These are phyloP conservation scores for Beauveria caledonica DNA, from an alignment of 2,329 filamentous ascomycete genomes.

Conservation along the genomic window DNA sequence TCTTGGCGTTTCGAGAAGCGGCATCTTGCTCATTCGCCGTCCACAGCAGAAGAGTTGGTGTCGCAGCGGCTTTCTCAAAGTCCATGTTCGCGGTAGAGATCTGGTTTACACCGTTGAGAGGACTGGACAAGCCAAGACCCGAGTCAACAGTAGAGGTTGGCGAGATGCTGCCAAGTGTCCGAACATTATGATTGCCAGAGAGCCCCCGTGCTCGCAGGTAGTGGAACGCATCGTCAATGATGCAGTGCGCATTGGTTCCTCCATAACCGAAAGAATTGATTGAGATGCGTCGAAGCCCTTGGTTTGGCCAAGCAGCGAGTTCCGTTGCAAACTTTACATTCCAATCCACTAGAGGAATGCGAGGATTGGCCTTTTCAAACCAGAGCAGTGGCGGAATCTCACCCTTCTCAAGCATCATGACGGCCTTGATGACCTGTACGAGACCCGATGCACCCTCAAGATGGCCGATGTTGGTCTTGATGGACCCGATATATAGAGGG, in stretches of 20 bases:
- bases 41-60: no score
- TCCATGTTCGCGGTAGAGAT: no score
- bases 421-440: slow-evolving; percentile 23
- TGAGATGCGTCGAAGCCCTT: slow-evolving; percentile 11
- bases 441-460: slow-evolving; percentile 27
- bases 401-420: slow-evolving; percentile 21
- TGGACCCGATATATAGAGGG: slow-evolving; percentile 22
- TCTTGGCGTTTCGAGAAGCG: not conserved
- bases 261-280: slow-evolving; percentile 24
- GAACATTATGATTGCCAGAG: not conserved
- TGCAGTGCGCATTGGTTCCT: slow-evolving; percentile 19
- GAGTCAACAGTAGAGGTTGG: not conserved
- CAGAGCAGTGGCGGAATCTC: slow-evolving; percentile 22
- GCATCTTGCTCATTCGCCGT: not conserved
- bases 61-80: no score
- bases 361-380: slow-evolving; percentile 19
- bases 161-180: no score
- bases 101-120: no score
- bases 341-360: slow-evolving; percentile 18
- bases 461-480: slow-evolving; percentile 33
- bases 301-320: slow-evolving; percentile 11
- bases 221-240: slow-evolving; percentile 16
- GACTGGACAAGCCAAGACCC: not conserved
- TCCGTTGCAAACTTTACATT: slow-evolving; percentile 16
- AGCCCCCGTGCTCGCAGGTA: slow-evolving; percentile 5